A percentile compares a stretch with the other conserved stretches of the same genome.
phyloP scores from a whole-genome alignment of 345 rosid genomes.

The Populus pruinosa region DNA sequence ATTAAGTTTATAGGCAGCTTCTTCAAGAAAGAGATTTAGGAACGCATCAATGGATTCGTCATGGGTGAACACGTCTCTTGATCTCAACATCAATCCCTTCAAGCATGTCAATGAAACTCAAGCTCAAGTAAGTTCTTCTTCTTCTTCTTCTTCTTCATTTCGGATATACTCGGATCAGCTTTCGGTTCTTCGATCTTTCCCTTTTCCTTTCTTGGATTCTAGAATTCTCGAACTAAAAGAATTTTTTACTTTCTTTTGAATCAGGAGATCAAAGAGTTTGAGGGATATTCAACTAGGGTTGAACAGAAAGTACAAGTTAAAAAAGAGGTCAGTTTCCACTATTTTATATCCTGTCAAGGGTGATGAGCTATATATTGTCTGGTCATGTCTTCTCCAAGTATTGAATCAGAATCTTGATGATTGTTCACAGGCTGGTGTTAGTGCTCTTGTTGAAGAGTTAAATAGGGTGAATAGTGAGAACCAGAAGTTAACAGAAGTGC shows the following conservation, averaged over 20 bases:
- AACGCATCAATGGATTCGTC: constrained; percentile 31
- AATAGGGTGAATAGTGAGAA: constrained; percentile 26
- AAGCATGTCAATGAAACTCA: constrained; percentile 18
- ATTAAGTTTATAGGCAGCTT: not conserved
- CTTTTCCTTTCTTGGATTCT: not conserved
- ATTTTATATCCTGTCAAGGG: not conserved
- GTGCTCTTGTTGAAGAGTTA: constrained; percentile 25
- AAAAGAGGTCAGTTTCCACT: constrained; percentile 35
- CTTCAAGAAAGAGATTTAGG: not conserved
- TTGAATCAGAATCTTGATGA: not conserved
- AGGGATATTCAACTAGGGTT: constrained; percentile 2
- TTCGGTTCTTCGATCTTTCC: not conserved
- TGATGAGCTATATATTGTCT: not conserved
- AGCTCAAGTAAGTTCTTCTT: constrained; percentile 39
- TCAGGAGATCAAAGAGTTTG: constrained; percentile 33
- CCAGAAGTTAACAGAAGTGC: constrained; percentile 31
- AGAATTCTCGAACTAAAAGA: not conserved
- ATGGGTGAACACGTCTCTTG: constrained; percentile 51
- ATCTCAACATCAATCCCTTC: constrained; percentile 51
- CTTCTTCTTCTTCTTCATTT: not conserved
- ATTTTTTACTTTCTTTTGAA: not conserved
- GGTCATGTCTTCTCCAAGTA: not conserved
- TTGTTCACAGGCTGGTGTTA: not conserved
- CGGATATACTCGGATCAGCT: not conserved
- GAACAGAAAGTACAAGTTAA: constrained; percentile 25